Evolutionary conservation across 2,329 filamentous ascomycete species (phyloP).

Genomic region (Mollisiaceae sp.): DNA sequence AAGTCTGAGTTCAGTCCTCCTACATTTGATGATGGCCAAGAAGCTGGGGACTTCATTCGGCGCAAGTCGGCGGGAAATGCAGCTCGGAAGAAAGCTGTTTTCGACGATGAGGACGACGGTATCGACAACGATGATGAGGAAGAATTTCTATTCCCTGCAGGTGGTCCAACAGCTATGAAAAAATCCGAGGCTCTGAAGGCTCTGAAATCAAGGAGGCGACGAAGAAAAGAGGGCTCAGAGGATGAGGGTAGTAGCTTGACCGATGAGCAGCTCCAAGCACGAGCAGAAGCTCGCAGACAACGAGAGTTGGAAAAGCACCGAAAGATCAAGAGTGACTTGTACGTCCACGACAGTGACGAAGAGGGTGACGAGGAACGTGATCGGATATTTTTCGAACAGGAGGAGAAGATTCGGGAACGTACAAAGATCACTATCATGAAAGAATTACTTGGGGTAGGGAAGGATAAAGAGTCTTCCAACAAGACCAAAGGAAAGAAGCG

Average conservation of each 20-base stretch:
- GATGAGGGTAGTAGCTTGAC: slow-evolving; percentile 53
- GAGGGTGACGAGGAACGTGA: slow-evolving; percentile 81
- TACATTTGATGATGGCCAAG: slow-evolving; percentile 71
- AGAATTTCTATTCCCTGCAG: slow-evolving; percentile 70
- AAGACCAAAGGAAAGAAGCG: slow-evolving; percentile 28
- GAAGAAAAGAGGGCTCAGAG: slow-evolving; percentile 43
- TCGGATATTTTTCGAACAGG: slow-evolving; percentile 76
- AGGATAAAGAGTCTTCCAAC: slow-evolving; percentile 20
- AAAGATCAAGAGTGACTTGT: slow-evolving; percentile 84
- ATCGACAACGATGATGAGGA: slow-evolving; percentile 54
- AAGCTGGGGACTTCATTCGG: slow-evolving; percentile 78
- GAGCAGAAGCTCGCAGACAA: slow-evolving; percentile 63
- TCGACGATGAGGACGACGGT: slow-evolving; percentile 73
- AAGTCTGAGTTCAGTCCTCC: slow-evolving; percentile 80
- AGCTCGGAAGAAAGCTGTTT: slow-evolving; percentile 61
- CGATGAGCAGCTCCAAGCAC: slow-evolving; percentile 66
- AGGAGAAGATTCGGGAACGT: slow-evolving; percentile 68
- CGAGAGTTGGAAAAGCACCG: slow-evolving; percentile 77
- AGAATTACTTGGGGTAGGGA: slow-evolving; percentile 35
- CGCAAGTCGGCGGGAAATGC: slow-evolving; percentile 61
- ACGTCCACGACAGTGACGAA: slow-evolving; percentile 84
- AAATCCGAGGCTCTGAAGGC: slow-evolving; percentile 59
- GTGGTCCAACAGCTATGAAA: slow-evolving; percentile 65
- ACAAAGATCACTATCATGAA: slow-evolving; percentile 40
- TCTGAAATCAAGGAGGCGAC: slow-evolving; percentile 60